phyloP scores from a whole-genome alignment of 2,329 filamentous ascomycete genomes.

The Trichoderma sp. region DNA sequence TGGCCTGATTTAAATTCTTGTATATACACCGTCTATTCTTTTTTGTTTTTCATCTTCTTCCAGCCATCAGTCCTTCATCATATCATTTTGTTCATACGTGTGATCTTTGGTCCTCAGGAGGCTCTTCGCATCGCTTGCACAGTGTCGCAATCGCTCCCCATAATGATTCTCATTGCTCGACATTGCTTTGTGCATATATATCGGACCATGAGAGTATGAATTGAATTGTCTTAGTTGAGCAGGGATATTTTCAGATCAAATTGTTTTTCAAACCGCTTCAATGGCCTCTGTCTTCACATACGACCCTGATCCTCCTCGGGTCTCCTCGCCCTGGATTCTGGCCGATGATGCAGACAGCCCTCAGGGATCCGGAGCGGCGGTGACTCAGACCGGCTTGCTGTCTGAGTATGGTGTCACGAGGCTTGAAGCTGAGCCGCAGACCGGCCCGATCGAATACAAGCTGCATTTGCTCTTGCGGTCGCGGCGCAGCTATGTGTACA shows the following conservation, averaged over 20 bases:
- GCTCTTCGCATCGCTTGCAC: neutral
- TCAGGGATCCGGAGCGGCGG: slow-evolving; percentile 29
- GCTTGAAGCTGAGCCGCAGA: slow-evolving; percentile 85
- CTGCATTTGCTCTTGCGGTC: slow-evolving; percentile 82
- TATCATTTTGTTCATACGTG: neutral
- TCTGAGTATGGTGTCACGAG: slow-evolving; percentile 68
- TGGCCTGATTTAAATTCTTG: neutral
- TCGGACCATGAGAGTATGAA: slow-evolving; percentile 4
- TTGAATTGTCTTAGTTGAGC: neutral
- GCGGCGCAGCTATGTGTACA: slow-evolving; percentile 68
- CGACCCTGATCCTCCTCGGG: slow-evolving; percentile 80
- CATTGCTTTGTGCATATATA: neutral
- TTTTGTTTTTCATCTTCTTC: neutral
- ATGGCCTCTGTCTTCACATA: slow-evolving; percentile 98
- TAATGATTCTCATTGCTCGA: slow-evolving; percentile 13
- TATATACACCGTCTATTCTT: neutral
- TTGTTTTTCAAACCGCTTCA: neutral
- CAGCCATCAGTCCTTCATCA: neutral
- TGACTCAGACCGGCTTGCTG: slow-evolving; percentile 39
- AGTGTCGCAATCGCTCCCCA: slow-evolving; percentile 3
- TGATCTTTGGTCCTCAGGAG: neutral
- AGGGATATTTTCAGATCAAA: neutral
- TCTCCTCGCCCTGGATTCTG: slow-evolving; percentile 85
- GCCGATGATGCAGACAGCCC: slow-evolving; percentile 46
- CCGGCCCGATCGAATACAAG: slow-evolving; percentile 96